phyloP scores from a whole-genome alignment of 2,329 filamentous ascomycete genomes.

The Cladophialophora immunda region DNA sequence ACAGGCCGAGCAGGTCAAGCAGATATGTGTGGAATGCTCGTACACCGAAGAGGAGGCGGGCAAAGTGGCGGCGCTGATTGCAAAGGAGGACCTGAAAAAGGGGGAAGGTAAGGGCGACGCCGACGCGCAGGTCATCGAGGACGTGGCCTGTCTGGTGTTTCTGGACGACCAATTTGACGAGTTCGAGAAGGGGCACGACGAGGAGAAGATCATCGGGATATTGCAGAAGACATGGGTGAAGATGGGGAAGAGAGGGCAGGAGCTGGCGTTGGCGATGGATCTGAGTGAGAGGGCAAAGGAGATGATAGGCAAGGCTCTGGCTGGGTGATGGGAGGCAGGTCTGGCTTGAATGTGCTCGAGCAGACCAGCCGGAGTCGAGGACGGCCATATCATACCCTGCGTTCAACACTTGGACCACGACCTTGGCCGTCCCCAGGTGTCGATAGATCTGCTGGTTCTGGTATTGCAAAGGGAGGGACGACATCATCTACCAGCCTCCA shows the following conservation, averaged over 20 bases:
- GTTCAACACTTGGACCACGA: not conserved
- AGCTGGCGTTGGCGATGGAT: constrained; percentile 67
- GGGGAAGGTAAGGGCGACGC: constrained; percentile 57
- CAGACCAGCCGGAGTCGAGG: not conserved
- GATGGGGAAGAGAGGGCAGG: constrained; percentile 37
- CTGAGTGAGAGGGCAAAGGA: constrained; percentile 69
- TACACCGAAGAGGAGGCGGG: constrained; percentile 64
- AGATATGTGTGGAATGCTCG: constrained; percentile 62
- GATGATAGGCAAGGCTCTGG: constrained; percentile 71
- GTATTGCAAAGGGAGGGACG: not conserved
- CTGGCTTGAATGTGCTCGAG: not conserved
- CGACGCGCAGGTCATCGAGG: constrained; percentile 80
- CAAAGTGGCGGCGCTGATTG: constrained; percentile 74
- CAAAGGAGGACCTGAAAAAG: constrained; percentile 76
- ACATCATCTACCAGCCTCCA: not conserved
- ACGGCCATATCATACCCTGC: not conserved
- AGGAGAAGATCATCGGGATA: constrained; percentile 66
- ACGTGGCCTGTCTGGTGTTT: constrained; percentile 87
- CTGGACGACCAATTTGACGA: constrained; percentile 85
- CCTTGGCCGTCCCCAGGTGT: not conserved
- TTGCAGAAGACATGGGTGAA: constrained; percentile 41
- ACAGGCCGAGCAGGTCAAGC: constrained; percentile 68
- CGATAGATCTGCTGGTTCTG: not conserved
- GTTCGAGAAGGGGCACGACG: constrained; percentile 73
- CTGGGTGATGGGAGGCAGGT: constrained; percentile 36